These are phyloP conservation scores for Pichia ethanolica DNA, from an alignment of 805 yeast species.

Conservation along the genomic window DNA sequence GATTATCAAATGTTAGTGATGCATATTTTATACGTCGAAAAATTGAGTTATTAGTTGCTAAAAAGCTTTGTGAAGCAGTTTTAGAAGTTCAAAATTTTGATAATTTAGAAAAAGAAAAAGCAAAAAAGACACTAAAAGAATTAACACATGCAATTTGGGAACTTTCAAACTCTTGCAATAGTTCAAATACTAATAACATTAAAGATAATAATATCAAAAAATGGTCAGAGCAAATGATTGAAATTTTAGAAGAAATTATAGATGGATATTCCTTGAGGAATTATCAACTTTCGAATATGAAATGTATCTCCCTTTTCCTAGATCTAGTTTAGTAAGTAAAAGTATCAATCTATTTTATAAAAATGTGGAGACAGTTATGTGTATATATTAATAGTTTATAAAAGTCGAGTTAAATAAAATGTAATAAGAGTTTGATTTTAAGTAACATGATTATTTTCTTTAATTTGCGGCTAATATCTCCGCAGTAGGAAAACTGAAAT, in stretches of 20 bases:
- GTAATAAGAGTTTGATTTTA: no score
- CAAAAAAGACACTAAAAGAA: conserved; percentile 11
- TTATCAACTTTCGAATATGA: conserved; percentile 16
- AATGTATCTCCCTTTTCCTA: conserved; percentile 1
- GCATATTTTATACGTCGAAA: conserved; percentile 29
- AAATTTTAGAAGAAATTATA: conserved; percentile 15
- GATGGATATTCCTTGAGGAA: conserved; percentile 26
- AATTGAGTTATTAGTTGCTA: conserved; percentile 28
- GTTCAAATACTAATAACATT: conserved; percentile 17
- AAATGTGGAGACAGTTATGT: no score
- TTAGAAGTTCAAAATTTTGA: conserved; percentile 11
- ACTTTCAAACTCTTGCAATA: conserved; percentile 18
- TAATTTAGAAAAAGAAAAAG: conserved; percentile 14
- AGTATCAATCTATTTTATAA: no score
- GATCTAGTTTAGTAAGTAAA: neutral
- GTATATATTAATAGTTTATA: no score
- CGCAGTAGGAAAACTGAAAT: no score
- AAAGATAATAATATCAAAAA: conserved; percentile 11
- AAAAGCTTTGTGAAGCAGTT: conserved; percentile 15
- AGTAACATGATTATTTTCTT: no score
- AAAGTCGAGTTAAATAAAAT: no score
- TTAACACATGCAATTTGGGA: conserved; percentile 22
- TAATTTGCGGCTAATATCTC: no score
- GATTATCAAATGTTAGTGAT: conserved; percentile 30
- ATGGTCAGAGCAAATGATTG: conserved; percentile 19